Conservation (phyloP, 176 grass and related monocot genomes). For the Stipa capillata region DNA sequence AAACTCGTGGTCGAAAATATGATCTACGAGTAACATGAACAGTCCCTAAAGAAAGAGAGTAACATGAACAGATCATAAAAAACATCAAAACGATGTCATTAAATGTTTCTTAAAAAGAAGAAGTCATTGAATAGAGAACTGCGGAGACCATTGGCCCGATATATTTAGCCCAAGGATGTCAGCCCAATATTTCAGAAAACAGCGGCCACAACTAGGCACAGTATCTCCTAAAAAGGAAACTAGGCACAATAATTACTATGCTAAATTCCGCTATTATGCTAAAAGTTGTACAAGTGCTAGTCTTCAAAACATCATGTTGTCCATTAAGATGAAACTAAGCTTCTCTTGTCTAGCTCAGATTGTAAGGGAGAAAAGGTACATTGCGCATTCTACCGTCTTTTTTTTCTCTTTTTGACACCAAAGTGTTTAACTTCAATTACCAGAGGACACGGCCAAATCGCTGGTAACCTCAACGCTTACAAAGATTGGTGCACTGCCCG, state of each 20-base stretch:
- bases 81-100: background rate
- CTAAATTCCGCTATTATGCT: no score
- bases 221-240: background rate
- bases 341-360: background rate
- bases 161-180: background rate
- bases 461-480: no score
- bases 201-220: background rate
- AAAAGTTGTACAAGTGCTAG: background rate
- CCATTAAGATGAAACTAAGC: background rate
- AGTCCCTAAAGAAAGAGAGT: no score
- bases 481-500: no score
- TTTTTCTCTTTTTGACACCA: no score
- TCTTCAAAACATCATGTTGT: background rate
- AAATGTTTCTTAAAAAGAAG: no score
- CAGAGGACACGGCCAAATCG: no score
- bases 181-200: background rate
- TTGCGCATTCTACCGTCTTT: no score
- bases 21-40: no score
- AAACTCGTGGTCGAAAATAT: background rate
- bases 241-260: no score
- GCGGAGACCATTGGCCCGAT: background rate
- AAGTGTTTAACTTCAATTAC: no score
- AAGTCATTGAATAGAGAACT: background rate
- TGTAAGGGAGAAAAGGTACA: no score
- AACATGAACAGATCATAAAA: background rate